Percentiles rank a stretch among this genome's conserved stretches.
Evolutionary conservation across 805 yeast species (phyloP).

Genomic region (Suhomyces faveliae): DNA sequence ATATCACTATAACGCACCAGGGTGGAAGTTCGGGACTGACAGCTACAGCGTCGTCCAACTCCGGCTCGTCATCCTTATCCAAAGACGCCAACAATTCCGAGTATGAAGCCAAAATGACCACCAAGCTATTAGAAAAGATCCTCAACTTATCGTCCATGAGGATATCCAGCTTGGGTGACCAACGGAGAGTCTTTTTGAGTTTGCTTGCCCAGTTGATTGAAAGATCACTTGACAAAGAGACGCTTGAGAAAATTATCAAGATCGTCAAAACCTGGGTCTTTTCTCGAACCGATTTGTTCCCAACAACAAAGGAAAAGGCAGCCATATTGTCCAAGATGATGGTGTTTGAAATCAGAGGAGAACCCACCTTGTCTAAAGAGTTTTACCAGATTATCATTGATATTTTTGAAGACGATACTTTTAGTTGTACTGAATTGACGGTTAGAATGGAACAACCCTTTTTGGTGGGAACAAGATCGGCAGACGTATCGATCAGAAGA

Average conservation of each 20-base stretch:
- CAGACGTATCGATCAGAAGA: conserved; percentile 70
- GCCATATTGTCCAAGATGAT: conserved; percentile 92
- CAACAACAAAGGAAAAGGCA: conserved; percentile 94
- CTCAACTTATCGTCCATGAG: conserved; percentile 76
- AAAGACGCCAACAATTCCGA: conserved; percentile 44
- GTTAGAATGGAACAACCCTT: conserved; percentile 96
- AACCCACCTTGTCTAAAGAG: conserved; percentile 68
- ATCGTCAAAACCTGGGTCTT: conserved; percentile 91
- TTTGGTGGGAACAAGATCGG: conserved; percentile 84
- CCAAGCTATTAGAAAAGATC: conserved; percentile 71
- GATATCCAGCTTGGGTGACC: conserved; percentile 87
- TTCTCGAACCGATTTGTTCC: conserved; percentile 77
- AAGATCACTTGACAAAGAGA: conserved; percentile 73
- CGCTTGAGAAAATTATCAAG: conserved; percentile 69
- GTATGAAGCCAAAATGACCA: conserved; percentile 76
- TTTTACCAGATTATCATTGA: conserved; percentile 86
- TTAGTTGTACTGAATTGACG: conserved; percentile 83
- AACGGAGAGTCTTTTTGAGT: conserved; percentile 82
- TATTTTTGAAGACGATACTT: conserved; percentile 75
- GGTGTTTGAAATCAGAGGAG: conserved; percentile 86
- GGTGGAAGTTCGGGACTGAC: conserved; percentile 26
- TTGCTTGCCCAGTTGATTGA: conserved; percentile 88
- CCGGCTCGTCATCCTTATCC: conserved; percentile 19
- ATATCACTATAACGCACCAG: conserved; percentile 61
- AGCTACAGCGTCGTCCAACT: background rate